These are phyloP conservation scores for Lentinula detonsa DNA, from an alignment of 768 basidiomycete genomes.

Conservation along the genomic window DNA sequence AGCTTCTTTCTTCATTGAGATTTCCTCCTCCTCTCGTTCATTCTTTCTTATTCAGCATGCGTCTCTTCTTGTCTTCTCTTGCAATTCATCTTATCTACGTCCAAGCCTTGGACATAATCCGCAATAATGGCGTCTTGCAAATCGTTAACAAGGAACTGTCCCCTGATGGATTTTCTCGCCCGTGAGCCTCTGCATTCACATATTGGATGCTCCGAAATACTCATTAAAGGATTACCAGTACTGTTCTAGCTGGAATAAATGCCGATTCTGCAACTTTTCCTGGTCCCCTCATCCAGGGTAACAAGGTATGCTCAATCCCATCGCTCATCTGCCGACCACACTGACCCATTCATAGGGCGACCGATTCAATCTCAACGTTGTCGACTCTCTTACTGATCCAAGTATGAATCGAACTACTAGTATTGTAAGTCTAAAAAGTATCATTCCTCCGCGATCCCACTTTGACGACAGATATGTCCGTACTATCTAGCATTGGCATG, in stretches of 20 bases:
- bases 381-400: slow-evolving; percentile 29
- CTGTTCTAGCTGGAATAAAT: slow-evolving; percentile 4
- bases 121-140: neutral
- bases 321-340: neutral
- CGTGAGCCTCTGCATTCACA: neutral
- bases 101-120: neutral
- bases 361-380: slow-evolving; percentile 29
- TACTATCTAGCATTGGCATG: slow-evolving; percentile 18
- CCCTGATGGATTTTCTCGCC: neutral
- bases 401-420: slow-evolving; percentile 31
- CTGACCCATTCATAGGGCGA: slow-evolving; percentile 20
- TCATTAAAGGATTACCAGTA: neutral
- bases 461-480: neutral
- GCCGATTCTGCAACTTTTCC: neutral
- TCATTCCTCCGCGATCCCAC: neutral
- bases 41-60: neutral
- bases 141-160: slow-evolving; percentile 5
- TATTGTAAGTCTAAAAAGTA: slow-evolving; percentile 23
- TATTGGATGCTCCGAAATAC: neutral
- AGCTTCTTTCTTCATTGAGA: neutral
- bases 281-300: slow-evolving; percentile 7
- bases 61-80: neutral
- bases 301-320: slow-evolving; percentile 3
- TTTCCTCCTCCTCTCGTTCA: neutral
- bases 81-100: neutral